These are phyloP conservation scores for Nannochloropsis salina DNA, from an alignment of 108 stramenopile genomes.

Conservation along the genomic window DNA sequence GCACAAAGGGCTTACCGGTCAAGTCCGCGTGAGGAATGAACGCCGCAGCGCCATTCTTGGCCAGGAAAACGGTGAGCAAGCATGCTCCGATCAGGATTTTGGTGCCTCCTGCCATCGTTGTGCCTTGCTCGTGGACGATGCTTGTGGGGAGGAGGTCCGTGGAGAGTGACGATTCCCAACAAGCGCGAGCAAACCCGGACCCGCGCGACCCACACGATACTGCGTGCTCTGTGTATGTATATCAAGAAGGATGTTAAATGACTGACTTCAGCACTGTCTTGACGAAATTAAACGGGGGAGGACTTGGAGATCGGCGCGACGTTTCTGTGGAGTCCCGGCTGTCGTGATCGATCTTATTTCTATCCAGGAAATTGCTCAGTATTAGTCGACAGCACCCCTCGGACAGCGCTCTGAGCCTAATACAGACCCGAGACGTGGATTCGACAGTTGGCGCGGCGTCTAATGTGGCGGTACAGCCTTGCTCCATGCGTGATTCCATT, in stretches of 20 bases:
- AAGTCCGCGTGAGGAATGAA: neutral
- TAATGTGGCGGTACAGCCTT: neutral
- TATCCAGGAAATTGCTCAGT: too few species aligned
- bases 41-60: neutral
- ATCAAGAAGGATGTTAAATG: too few species aligned
- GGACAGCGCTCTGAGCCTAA: neutral
- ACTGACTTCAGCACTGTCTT: too few species aligned
- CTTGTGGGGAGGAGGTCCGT: neutral
- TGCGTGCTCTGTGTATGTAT: too few species aligned
- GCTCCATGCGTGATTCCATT: neutral
- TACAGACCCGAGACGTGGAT: neutral
- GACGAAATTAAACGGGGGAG: too few species aligned
- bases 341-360: too few species aligned
- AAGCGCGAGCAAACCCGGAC: neutral
- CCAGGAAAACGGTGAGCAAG: neutral
- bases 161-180: neutral
- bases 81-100: neutral
- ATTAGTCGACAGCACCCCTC: neutral
- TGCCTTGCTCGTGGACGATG: neutral
- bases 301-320: too few species aligned
- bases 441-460: neutral
- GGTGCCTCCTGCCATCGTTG: neutral
- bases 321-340: too few species aligned
- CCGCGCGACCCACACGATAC: too few species aligned
- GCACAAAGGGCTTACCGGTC: neutral